phyloP scores from a whole-genome alignment of 2,329 filamentous ascomycete species.

The Cadophora sp. region DNA sequence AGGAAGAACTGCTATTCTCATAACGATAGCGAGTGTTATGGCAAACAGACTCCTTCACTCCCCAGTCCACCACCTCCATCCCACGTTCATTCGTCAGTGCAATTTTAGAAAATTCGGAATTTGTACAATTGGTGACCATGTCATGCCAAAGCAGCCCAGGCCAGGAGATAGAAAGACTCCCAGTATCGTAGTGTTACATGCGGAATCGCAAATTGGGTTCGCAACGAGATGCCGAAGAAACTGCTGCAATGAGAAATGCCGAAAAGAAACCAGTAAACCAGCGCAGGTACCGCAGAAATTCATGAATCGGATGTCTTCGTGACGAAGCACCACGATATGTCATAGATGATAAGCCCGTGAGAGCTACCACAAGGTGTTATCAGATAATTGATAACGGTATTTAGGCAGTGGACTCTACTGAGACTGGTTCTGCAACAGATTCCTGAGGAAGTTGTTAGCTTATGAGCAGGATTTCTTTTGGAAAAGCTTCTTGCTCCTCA shows the following conservation, averaged over 20 bases:
- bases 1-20: constrained; percentile 34
- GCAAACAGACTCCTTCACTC: constrained; percentile 30
- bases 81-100: constrained; percentile 28
- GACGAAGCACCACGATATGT: constrained; percentile 25
- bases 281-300: constrained; percentile 27
- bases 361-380: constrained; percentile 1
- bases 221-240: constrained; percentile 33
- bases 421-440: constrained; percentile 26
- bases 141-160: constrained; percentile 34
- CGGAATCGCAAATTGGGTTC: constrained; percentile 37
- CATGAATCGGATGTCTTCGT: constrained; percentile 31
- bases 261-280: constrained; percentile 21
- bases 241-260: constrained; percentile 19
- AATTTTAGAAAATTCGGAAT: constrained; percentile 40
- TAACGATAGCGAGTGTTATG: constrained; percentile 37
- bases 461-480: too few relatives aligned
- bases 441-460: not conserved
- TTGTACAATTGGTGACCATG: constrained; percentile 40
- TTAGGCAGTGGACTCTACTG: constrained; percentile 38
- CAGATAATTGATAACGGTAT: constrained; percentile 2
- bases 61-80: constrained; percentile 22
- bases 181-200: constrained; percentile 45
- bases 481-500: constrained; percentile 15
- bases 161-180: constrained; percentile 34
- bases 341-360: constrained; percentile 11